These are phyloP conservation scores for Graphilbum fragrans DNA, from an alignment of 2,329 filamentous ascomycete species.

Conservation along the genomic window DNA sequence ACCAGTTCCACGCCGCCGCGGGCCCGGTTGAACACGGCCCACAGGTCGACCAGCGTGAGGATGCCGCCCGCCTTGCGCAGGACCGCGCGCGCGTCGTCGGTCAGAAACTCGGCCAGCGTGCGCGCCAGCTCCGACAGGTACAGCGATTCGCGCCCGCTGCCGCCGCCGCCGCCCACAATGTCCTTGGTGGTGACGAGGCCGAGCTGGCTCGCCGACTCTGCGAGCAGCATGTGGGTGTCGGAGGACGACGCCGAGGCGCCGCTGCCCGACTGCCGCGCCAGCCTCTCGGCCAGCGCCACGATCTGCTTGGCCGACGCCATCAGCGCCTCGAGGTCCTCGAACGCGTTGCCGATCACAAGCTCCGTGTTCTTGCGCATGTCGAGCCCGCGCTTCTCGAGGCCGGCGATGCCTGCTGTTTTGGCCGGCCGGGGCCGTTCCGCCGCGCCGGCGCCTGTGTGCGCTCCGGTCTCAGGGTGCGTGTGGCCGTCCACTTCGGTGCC, in stretches of 20 bases:
- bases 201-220: conserved; percentile 71
- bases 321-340: conserved; percentile 89
- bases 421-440: conserved; percentile 18
- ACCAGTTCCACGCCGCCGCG: conserved; percentile 90
- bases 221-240: conserved; percentile 56
- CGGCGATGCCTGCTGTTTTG: conserved; percentile 78
- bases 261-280: conserved; percentile 49
- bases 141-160: conserved; percentile 59
- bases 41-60: conserved; percentile 79
- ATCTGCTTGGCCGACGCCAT: conserved; percentile 98
- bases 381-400: conserved; percentile 73
- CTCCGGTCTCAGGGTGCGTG: conserved; percentile 6
- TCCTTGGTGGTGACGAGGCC: conserved; percentile 92
- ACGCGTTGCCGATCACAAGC: conserved; percentile 80
- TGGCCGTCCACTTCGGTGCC: conserved; percentile 2
- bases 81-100: conserved; percentile 70
- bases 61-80: conserved; percentile 74
- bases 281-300: conserved; percentile 80
- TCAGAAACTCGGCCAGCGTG: conserved; percentile 79
- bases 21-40: conserved; percentile 89
- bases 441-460: conserved; percentile 7
- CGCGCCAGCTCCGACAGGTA: conserved; percentile 82
- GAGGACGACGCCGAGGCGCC: conserved; percentile 33
- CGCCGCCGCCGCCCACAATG: conserved; percentile 49
- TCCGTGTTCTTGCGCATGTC: conserved; percentile 89